Conservation (phyloP, 352 stramenopile genomes). For the Halophytophthora polymorphica region DNA sequence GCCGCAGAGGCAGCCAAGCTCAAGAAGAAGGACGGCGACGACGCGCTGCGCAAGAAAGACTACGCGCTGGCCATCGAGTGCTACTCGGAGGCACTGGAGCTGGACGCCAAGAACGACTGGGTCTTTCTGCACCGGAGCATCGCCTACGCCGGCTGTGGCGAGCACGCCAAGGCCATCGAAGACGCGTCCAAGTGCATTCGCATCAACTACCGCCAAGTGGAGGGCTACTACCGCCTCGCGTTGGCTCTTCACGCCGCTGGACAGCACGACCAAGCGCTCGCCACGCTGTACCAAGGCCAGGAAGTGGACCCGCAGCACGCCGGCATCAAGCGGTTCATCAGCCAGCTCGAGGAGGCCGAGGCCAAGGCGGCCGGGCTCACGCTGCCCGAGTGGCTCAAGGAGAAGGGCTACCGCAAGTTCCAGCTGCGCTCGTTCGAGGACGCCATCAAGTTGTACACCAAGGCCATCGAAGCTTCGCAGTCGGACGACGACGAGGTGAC, state of each 20-base stretch:
- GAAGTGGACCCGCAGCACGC: constrained; percentile 44
- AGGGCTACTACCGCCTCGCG: constrained; percentile 55
- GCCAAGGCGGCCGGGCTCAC: constrained; percentile 30
- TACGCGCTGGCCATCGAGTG: constrained; percentile 40
- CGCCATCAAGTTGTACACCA: constrained; percentile 92
- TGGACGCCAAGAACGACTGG: constrained; percentile 51
- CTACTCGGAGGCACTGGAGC: constrained; percentile 45
- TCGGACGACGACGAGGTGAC: constrained; percentile 49
- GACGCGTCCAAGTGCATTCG: constrained; percentile 55
- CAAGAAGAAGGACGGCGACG: constrained; percentile 42
- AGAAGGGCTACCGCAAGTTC: constrained; percentile 90
- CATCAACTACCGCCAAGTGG: constrained; percentile 56
- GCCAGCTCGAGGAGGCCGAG: constrained; percentile 43
- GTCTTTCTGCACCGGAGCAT: constrained; percentile 58
- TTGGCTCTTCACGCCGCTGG: constrained; percentile 39
- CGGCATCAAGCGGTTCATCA: constrained; percentile 45
- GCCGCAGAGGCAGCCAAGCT: constrained; percentile 22
- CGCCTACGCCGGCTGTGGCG: constrained; percentile 28
- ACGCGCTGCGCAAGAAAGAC: constrained; percentile 48
- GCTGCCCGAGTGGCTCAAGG: constrained; percentile 47
- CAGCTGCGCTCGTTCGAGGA: constrained; percentile 84
- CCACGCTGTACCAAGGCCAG: constrained; percentile 46
- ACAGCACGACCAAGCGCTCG: constrained; percentile 51
- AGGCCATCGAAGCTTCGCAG: constrained; percentile 66
- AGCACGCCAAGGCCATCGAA: constrained; percentile 42